Evolutionary conservation across 2,329 filamentous ascomycete genomes (phyloP).

Genomic region (Cadophora sp.): DNA sequence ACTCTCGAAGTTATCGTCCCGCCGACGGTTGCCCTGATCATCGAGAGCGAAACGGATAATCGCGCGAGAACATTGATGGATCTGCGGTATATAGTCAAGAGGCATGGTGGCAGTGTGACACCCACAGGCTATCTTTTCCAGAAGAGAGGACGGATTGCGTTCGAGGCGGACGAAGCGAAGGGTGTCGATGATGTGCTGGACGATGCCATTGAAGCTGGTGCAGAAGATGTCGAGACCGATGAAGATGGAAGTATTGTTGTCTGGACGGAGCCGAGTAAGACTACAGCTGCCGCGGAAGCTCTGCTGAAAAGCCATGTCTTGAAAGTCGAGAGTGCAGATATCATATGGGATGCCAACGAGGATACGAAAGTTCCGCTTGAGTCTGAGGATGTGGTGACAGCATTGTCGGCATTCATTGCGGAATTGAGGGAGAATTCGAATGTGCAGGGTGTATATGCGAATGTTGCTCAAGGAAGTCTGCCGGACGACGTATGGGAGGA

Average conservation of each 20-base stretch:
- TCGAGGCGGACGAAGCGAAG: conserved; percentile 63
- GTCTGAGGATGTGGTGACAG: conserved; percentile 58
- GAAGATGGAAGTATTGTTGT: conserved; percentile 74
- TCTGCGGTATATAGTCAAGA: conserved; percentile 74
- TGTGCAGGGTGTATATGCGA: conserved; percentile 82
- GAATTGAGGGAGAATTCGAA: conserved; percentile 70
- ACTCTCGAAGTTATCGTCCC: conserved; percentile 84
- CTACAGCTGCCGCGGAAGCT: conserved; percentile 66
- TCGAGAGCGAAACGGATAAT: conserved; percentile 87
- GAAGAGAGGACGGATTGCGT: conserved; percentile 75
- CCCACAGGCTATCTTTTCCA: conserved; percentile 86
- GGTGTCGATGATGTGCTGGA: conserved; percentile 76
- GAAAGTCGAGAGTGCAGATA: conserved; percentile 76
- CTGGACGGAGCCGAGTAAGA: conserved; percentile 71
- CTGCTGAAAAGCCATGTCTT: conserved; percentile 69
- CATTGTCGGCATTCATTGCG: conserved; percentile 65
- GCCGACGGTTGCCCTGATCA: conserved; percentile 76
- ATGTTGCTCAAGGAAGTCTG: conserved; percentile 60
- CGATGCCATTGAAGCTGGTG: conserved; percentile 83
- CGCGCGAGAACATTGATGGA: conserved; percentile 77
- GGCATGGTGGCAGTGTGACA: conserved; percentile 70
- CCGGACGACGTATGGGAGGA: conserved; percentile 60
- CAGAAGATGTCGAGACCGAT: conserved; percentile 73
- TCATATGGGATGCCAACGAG: conserved; percentile 84
- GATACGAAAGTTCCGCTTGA: conserved; percentile 75